Evolutionary conservation across 495 filamentous ascomycete genomes (phyloP).

Genomic region (Penicillium fimorum): DNA sequence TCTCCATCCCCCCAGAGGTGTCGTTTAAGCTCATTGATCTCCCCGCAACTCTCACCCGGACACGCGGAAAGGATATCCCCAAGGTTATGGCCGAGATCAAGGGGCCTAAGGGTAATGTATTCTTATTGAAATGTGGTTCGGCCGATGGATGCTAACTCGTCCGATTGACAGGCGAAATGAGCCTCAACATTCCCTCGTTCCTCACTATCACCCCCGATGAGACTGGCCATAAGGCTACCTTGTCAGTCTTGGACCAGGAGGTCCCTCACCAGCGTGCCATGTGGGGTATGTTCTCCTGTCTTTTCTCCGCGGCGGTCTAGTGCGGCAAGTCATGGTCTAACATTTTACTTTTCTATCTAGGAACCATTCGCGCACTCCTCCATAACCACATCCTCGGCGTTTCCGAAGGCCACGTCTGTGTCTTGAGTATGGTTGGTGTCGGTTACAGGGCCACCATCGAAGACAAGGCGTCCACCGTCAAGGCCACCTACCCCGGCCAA

Average conservation of each 20-base stretch:
- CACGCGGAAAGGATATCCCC: slow-evolving; percentile 52
- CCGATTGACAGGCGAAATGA: slow-evolving; percentile 60
- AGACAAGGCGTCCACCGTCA: slow-evolving; percentile 62
- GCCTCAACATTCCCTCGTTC: slow-evolving; percentile 68
- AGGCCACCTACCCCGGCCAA: slow-evolving; percentile 71
- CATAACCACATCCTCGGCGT: slow-evolving; percentile 89
- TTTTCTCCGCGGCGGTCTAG: not conserved
- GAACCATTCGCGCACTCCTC: slow-evolving; percentile 84
- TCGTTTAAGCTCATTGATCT: slow-evolving; percentile 63
- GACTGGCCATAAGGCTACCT: slow-evolving; percentile 54
- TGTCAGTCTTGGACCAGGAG: slow-evolving; percentile 63
- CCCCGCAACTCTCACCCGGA: slow-evolving; percentile 49
- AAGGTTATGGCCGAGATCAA: slow-evolving; percentile 62
- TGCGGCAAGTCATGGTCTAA: slow-evolving; percentile 12
- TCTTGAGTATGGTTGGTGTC: slow-evolving; percentile 91
- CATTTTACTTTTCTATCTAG: slow-evolving; percentile 40
- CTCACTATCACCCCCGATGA: slow-evolving; percentile 67
- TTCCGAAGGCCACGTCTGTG: slow-evolving; percentile 91
- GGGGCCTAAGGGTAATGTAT: slow-evolving; percentile 67
- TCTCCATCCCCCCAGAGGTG: slow-evolving; percentile 83
- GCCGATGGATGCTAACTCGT: slow-evolving; percentile 4
- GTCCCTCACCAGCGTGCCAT: slow-evolving; percentile 82
- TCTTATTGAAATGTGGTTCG: not conserved
- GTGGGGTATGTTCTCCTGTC: slow-evolving; percentile 74
- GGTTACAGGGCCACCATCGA: slow-evolving; percentile 91